Percentiles rank a stretch among this genome's conserved stretches.
Conservation (phyloP, 495 filamentous ascomycete genomes). For the Acidiella bohemica region DNA sequence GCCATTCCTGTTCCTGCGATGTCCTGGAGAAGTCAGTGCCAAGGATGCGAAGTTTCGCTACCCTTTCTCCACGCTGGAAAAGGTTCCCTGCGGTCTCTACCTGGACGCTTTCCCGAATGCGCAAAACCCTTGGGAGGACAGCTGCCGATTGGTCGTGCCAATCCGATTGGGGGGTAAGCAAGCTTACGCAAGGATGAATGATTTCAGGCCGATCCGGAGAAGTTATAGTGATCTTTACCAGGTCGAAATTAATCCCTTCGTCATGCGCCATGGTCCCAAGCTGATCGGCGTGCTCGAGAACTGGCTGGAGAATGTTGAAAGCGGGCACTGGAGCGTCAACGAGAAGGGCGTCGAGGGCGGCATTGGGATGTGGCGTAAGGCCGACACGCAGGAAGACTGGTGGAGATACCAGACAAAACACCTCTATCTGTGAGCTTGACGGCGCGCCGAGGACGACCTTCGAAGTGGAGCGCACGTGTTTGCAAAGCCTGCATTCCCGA, state of each 20-base stretch:
- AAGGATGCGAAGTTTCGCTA: slow-evolving; percentile 15
- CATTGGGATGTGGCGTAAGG: slow-evolving; percentile 8
- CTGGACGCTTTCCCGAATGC: slow-evolving; percentile 16
- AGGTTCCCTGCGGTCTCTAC: slow-evolving; percentile 13
- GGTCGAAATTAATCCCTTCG: slow-evolving; percentile 13
- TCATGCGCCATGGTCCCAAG: slow-evolving; percentile 15
- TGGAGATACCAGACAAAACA: slow-evolving; percentile 12
- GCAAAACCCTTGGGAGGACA: slow-evolving; percentile 12
- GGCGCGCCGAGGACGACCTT: too few relatives aligned
- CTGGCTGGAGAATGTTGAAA: slow-evolving; percentile 15
- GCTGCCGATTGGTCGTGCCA: slow-evolving; percentile 10
- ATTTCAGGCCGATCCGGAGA: slow-evolving; percentile 9
- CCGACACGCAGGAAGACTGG: slow-evolving; percentile 15
- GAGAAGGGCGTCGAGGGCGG: slow-evolving; percentile 14
- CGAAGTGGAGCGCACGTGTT: too few relatives aligned
- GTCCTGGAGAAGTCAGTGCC: slow-evolving; percentile 8
- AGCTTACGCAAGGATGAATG: slow-evolving; percentile 10
- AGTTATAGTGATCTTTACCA: slow-evolving; percentile 13
- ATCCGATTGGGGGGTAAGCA: slow-evolving; percentile 5
- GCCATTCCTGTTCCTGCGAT: slow-evolving; percentile 16
- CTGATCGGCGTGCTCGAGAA: slow-evolving; percentile 10
- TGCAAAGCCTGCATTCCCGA: too few relatives aligned
- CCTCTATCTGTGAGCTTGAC: slow-evolving; percentile 7
- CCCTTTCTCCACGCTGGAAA: slow-evolving; percentile 8
- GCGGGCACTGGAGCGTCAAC: slow-evolving; percentile 14